These are phyloP conservation scores for Pterocarpus santalinus DNA, from an alignment of 306 rosid genomes.

Conservation along the genomic window DNA sequence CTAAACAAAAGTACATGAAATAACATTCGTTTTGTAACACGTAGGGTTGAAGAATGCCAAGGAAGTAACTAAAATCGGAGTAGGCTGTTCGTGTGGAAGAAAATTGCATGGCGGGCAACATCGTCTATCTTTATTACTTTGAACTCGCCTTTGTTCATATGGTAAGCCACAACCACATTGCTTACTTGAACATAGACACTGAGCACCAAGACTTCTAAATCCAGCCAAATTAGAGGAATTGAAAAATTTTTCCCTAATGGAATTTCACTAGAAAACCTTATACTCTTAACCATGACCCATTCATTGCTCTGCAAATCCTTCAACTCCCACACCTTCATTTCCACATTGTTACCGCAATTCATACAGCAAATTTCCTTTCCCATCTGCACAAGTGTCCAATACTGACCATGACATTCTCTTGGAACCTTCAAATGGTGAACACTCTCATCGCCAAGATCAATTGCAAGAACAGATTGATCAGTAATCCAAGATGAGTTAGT, in stretches of 20 bases:
- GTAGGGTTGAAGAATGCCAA: background rate
- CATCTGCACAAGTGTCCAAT: slow-evolving; percentile 41
- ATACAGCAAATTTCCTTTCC: slow-evolving; percentile 17
- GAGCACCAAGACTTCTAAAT: slow-evolving; percentile 8
- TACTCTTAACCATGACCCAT: slow-evolving; percentile 31
- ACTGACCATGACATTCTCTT: slow-evolving; percentile 1
- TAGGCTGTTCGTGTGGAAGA: slow-evolving; percentile 10
- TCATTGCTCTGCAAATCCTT: slow-evolving; percentile 36
- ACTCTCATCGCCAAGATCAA: slow-evolving; percentile 18
- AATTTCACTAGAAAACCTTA: slow-evolving; percentile 2
- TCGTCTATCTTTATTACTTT: slow-evolving; percentile 12
- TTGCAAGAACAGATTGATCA: slow-evolving; percentile 22
- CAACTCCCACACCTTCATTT: slow-evolving; percentile 36
- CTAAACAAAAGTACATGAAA: background rate
- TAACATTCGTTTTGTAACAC: background rate
- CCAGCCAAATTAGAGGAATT: slow-evolving; percentile 23
- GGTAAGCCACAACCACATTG: slow-evolving; percentile 37
- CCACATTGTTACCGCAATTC: slow-evolving; percentile 35
- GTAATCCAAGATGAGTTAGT: slow-evolving; percentile 37
- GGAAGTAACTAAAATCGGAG: background rate
- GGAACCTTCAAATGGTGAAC: slow-evolving; percentile 14
- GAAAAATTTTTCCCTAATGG: background rate
- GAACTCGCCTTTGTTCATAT: background rate
- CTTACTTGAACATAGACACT: background rate
- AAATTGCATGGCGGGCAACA: slow-evolving; percentile 28